Evolutionary conservation across 2,329 filamentous ascomycete genomes (phyloP).

Genomic region (Herpotrichia juniperi): DNA sequence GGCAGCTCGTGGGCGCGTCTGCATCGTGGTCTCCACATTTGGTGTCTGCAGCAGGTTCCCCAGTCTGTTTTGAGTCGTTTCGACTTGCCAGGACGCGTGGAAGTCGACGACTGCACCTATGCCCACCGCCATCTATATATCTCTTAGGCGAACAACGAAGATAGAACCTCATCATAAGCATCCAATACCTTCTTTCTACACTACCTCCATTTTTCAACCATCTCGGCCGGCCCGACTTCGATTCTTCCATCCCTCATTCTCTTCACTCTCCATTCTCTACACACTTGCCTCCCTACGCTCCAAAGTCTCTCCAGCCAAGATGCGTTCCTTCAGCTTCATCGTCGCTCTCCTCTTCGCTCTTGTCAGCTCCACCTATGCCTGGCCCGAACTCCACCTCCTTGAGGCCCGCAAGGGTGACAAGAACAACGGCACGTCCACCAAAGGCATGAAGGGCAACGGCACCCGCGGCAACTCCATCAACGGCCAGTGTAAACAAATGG

Average conservation of each 20-base stretch:
- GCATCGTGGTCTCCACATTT: neutral
- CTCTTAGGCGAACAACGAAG: neutral
- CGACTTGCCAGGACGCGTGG: constrained; percentile 10
- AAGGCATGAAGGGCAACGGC: neutral
- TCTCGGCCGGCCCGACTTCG: constrained; percentile 8
- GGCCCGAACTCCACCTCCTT: constrained; percentile 21
- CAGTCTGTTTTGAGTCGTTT: constrained; percentile 7
- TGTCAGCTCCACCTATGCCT: constrained; percentile 24
- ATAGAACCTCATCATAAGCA: constrained; percentile 1
- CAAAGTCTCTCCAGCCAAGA: neutral
- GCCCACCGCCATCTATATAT: constrained; percentile 1
- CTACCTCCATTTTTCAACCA: constrained; percentile 1
- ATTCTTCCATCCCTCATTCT: constrained; percentile 1
- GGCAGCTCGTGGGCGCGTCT: neutral
- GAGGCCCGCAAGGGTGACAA: constrained; percentile 26
- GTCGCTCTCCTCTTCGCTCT: constrained; percentile 12
- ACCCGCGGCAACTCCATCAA: constrained; percentile 19
- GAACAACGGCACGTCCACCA: constrained; percentile 6
- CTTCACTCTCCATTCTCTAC: neutral
- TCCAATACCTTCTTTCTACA: constrained; percentile 4
- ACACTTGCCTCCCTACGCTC: neutral
- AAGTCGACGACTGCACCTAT: constrained; percentile 1
- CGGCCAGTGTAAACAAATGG: constrained; percentile 28
- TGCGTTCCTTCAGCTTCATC: constrained; percentile 13
- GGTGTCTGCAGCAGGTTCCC: neutral